Conservation (phyloP, 306 rosid genomes). For the Glycine soja region DNA sequence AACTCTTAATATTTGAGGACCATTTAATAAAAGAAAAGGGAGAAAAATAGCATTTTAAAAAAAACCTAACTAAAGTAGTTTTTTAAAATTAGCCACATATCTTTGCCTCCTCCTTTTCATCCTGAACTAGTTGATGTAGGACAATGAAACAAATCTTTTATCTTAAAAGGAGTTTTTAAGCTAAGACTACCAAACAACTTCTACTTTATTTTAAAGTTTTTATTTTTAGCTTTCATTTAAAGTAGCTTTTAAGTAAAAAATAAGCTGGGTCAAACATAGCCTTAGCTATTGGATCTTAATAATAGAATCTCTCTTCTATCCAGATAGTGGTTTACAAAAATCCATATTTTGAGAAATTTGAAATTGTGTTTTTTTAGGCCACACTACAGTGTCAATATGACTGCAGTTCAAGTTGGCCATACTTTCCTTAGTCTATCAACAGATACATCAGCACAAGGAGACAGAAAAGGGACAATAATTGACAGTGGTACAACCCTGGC, state of each 20-base stretch:
- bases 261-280: not conserved
- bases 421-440: slow-evolving; percentile 63
- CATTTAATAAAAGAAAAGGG: not conserved
- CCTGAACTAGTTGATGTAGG: not conserved
- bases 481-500: slow-evolving; percentile 99
- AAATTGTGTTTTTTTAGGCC: slow-evolving; percentile 63
- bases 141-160: not conserved
- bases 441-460: slow-evolving; percentile 70
- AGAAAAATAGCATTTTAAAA: not conserved
- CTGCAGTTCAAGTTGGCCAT: slow-evolving; percentile 86
- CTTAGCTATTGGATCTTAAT: not conserved
- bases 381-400: slow-evolving; percentile 93
- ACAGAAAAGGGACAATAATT: slow-evolving; percentile 86
- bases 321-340: slow-evolving; percentile 36
- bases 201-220: not conserved
- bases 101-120: not conserved
- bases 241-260: not conserved
- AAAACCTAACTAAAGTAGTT: not conserved
- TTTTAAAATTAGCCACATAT: not conserved
- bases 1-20: not conserved
- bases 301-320: not conserved
- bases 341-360: slow-evolving; percentile 34
- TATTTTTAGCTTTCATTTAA: not conserved
- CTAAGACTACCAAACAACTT: not conserved
- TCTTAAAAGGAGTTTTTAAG: not conserved